Base-by-base conservation (phyloP, 176 grass and related monocot genomes). In the Puya raimondii region DNA sequence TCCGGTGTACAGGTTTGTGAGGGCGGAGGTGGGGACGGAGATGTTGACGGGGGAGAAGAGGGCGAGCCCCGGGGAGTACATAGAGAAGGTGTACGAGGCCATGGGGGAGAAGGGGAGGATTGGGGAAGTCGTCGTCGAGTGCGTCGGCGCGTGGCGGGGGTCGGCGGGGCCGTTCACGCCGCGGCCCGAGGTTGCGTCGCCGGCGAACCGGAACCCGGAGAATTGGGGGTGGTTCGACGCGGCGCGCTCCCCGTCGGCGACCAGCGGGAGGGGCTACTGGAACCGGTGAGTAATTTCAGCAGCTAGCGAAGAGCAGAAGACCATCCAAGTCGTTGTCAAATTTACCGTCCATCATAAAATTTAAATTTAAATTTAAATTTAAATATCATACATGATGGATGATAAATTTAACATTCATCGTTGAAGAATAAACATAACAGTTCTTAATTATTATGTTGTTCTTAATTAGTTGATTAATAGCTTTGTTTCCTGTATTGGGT, bases 61-160 rank as follows among this genome's bases (percentile, higher is more conserved):
- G 58, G 73, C 21, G 9, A 75, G 73, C 18, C 73, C 73, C 7
- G 73, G 63, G 22, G 73, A 75, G 73, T 22, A 75, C 23, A 75
- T 75, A n/a, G 73, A 75, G 73, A 75, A 75, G 49, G 73, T 75
- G 0, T 75, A 75, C 16, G 63, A 66, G 63, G 73, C 73, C 14
- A 75, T 75, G 9, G 63, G 10, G 49, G 72, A 74, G 5, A 42
- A 42, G 12, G 72, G 61, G 47, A 75, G 47, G 73, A 15, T 75
- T 4, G 73, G 73, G 49, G 23, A 33, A 23, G 73, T 75, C 21
- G 49, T 75, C 15, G 10, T 75, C 18, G 23, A 53, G 63, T 75
- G 73, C 49, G 49, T 75, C 1, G 64, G 49, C 13, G 61, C 18
- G 15, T 75, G 73, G 73, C 48, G 73, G 15, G 73, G 73, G 2